Base-by-base conservation (phyloP, 257 asterid species). In the Solanum chiquidenum region DNA sequence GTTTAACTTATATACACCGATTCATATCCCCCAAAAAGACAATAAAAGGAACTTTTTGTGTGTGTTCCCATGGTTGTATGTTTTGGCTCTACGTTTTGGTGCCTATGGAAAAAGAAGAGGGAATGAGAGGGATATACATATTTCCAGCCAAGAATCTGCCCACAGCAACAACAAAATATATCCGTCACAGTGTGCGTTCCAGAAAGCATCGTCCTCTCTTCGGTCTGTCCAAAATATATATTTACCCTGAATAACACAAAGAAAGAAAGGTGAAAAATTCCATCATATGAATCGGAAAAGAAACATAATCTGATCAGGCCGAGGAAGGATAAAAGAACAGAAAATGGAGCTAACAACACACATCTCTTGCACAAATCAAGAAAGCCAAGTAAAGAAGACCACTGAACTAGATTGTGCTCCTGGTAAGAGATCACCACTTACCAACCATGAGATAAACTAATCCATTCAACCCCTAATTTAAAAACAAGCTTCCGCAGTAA, bases 91-190 rank as follows among this genome's bases (percentile, higher is more conserved):
- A 23, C 20, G 18, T 31, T 42, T 49, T 60, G 13, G 44, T 49
- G 85, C 68, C 3, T 27, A 80, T 85, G 46, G 33, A 74, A 6
- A 52, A 9, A 74, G 25, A 20, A 33, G 71, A 77, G 46, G 88
- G 83, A 10, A 86, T 83, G 52, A 42, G 77, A 88, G 46, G 84
- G 84, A 83, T 74, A n/a, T 76, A 96, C 98, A 44, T 95, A 95
- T 96, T 96, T 96, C 98, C 99, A 96, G 84, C 99, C 98, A 80
- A 94, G 91, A 55, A 91, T 90, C 73, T 94, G 97, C 49, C 98
- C 96, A 60, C 99, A 96, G 83, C 86, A 89, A 91, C 95, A 90
- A 90, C 99, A 96, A 89, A 91, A 96, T 31, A 93, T 91, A 88
- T 96, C 99, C 5, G 94, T 95, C 2, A 96, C 95, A 2, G 95